Evolutionary conservation across 768 basidiomycete species (phyloP), one percentile per base, ranked within the genome.

Genomic region (Leccinum disarticulatum): DNA sequence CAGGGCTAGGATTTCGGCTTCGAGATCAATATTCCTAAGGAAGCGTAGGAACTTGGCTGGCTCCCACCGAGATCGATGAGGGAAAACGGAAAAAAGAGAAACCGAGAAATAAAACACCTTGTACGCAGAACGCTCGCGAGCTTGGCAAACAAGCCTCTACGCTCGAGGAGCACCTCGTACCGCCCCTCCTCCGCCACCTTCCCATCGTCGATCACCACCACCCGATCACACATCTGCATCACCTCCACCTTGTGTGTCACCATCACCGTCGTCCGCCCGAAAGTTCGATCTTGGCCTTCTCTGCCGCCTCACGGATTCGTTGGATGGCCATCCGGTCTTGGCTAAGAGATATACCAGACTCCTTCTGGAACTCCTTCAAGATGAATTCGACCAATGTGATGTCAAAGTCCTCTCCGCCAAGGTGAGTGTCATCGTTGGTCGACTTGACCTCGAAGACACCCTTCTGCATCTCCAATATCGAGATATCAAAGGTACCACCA

Each of bases 391-490:
- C 88, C 47, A 98, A 85, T 41, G 86, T 77, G 58, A 96, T 88
- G 70, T 98, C 97, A 71, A 98, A 98, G 76, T 98, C 97, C 77
- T 99, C 97, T 72, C 88, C 88, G 66, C 93, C 97, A 59, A 99
- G 86, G 73, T 99, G 97, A 15, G 97, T 98, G 76, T 99, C 96
- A 73, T 97, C 97, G 72, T 98, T 98, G 57, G 97, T 99, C 1
- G 97, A 98, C 81, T 98, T 99, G 73, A 99, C 97, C 77, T 98
- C 97, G 76, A 98, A 99, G 10, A 99, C 95, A 68, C 96, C 97
- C 77, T 97, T 95, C 77, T 98, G 94, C 94, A 98, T 98, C 79
- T 98, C 95, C 57, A 99, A 82, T 66, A 99, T 95, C 30, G 97
- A 99, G 70, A 99, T 94, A 93, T 98, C 96, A 76, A 98, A 98